Percentiles rank a stretch among this genome's conserved stretches.
These are phyloP conservation scores for Solanum raphanifolium DNA, from an alignment of 257 asterid genomes.

Conservation along the genomic window DNA sequence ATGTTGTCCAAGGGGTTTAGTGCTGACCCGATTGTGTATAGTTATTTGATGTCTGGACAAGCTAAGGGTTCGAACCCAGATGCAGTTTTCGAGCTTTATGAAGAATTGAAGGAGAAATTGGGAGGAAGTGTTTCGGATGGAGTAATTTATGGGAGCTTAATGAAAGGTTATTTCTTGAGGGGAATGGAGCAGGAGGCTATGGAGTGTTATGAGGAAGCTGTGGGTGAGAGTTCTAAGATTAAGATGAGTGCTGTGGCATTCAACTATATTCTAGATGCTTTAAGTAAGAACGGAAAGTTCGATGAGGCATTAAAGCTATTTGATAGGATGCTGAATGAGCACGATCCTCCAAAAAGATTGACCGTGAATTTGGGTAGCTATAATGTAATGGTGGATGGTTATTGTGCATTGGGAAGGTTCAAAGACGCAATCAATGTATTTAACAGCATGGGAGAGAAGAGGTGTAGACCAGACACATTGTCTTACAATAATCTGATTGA, in stretches of 20 bases:
- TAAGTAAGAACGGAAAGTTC: conserved; percentile 74
- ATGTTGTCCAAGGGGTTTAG: conserved; percentile 52
- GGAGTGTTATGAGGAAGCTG: conserved; percentile 56
- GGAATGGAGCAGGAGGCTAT: conserved; percentile 79
- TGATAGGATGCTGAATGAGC: conserved; percentile 71
- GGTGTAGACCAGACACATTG: conserved; percentile 69
- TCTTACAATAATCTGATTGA: conserved; percentile 75
- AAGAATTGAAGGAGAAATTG: conserved; percentile 70
- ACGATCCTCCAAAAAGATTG: conserved; percentile 66
- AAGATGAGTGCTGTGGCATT: conserved; percentile 68
- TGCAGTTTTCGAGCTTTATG: conserved; percentile 53
- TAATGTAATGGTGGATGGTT: conserved; percentile 76
- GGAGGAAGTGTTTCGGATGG: conserved; percentile 61
- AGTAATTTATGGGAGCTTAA: conserved; percentile 67
- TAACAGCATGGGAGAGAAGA: conserved; percentile 66
- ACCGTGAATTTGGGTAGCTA: conserved; percentile 79
- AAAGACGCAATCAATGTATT: conserved; percentile 61
- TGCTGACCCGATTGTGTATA: conserved; percentile 53
- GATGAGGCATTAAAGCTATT: conserved; percentile 73
- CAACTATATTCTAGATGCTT: conserved; percentile 65
- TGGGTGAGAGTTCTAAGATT: conserved; percentile 38
- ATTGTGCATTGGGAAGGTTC: conserved; percentile 57
- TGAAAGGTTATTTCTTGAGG: conserved; percentile 84
- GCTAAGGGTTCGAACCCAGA: conserved; percentile 49
- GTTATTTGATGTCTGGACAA: conserved; percentile 65